These are phyloP conservation scores for Trichomonas vaginalis DNA, from an alignment of 208 protist genomes.

Conservation along the genomic window DNA sequence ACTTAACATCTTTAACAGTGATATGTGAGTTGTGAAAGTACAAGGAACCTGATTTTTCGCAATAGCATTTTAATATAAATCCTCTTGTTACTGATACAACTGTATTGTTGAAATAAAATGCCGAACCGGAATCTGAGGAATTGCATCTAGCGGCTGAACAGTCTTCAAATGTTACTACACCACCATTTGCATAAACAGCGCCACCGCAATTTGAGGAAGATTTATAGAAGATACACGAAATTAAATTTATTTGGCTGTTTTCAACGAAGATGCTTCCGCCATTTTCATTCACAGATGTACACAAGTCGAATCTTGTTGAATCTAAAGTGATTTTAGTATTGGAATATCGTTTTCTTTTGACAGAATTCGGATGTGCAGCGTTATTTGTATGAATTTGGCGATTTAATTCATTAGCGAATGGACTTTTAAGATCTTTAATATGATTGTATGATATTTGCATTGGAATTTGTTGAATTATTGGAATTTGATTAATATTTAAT, in stretches of 20 bases:
- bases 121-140: neutral
- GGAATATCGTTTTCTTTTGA: neutral
- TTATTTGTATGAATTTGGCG: neutral
- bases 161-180: neutral
- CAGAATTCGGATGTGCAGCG: neutral
- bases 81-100: neutral
- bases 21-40: neutral
- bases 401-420: neutral
- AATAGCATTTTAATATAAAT: neutral
- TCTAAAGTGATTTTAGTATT: neutral
- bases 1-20: neutral
- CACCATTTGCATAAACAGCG: neutral
- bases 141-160: neutral
- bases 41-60: neutral
- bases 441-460: no score
- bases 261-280: neutral
- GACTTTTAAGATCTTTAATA: no score
- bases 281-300: neutral
- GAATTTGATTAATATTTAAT: no score
- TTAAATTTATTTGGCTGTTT: neutral
- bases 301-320: neutral
- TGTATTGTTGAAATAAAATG: neutral
- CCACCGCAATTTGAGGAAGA: neutral
- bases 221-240: neutral
- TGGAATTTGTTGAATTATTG: no score